Evolutionary conservation across 2,329 filamentous ascomycete species (phyloP).

Genomic region (Aspergillus udagawae): DNA sequence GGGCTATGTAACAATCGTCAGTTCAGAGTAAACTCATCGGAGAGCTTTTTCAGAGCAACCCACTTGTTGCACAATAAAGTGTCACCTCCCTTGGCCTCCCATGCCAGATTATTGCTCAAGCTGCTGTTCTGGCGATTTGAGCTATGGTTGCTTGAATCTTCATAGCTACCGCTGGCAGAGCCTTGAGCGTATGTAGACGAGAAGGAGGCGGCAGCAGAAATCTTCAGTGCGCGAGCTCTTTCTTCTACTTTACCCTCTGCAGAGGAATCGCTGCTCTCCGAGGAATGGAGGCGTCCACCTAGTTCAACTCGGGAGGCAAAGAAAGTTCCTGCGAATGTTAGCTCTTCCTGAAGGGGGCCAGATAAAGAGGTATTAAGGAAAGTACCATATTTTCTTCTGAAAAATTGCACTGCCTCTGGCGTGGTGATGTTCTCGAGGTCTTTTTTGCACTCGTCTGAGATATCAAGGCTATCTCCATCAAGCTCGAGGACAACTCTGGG

Average conservation of each 20-base stretch:
- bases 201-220: constrained; percentile 2
- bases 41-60: background rate
- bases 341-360: no score
- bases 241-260: background rate
- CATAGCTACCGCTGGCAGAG: constrained; percentile 2
- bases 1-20: background rate
- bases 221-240: background rate
- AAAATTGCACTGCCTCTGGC: background rate
- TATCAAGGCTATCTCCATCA: constrained; percentile 2
- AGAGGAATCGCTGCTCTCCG: background rate
- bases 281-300: constrained; percentile 5
- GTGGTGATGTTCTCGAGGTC: background rate
- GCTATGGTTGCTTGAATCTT: background rate
- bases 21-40: background rate
- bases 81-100: constrained; percentile 9
- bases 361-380: background rate
- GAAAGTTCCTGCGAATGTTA: background rate
- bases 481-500: constrained; percentile 4
- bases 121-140: background rate
- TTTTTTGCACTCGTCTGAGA: constrained; percentile 4
- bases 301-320: constrained; percentile 4
- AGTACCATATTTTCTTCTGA: constrained; percentile 5
- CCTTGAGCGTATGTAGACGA: constrained; percentile 2
- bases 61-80: constrained; percentile 9
- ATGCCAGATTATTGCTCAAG: constrained; percentile 1